Evolutionary conservation across 371 early-diverging fungal genomes (phyloP), one percentile per base, ranked within the genome.

Genomic region (Conidiobolus incongruus): DNA sequence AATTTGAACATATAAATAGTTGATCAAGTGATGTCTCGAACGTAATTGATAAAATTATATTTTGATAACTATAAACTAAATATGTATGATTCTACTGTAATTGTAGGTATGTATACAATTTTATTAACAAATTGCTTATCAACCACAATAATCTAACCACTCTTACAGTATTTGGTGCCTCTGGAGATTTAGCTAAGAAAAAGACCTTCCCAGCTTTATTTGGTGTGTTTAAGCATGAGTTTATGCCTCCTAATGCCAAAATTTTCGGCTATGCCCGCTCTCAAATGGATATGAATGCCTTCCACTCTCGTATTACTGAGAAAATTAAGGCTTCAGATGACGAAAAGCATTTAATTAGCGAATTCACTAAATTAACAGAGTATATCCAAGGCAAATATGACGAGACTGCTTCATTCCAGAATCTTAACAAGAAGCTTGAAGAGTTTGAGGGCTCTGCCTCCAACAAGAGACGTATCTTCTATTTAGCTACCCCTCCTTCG

Each of bases 151-250:
- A n/a, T n/a, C n/a, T n/a, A n/a, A n/a, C n/a, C n/a, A n/a, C n/a
- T 4, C 4, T 34, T 30, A 23, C 36, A 67, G 89, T 90, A 2
- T 66, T 90, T 34, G 91, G 91, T 19, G 91, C 91, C 23, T 86
- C 86, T 7, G 91, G 95, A 17, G 95, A 94, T 52, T 71, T 94
- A 46, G 95, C 92, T 13, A 89, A 81, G 61, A 92, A 92, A 54
- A 98, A 98, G 68, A 91, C 98, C 19, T 96, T 88, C 59, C 98
- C 98, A 13, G 91, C 97, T 0, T 72, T 95, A 12, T 98, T 73
- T 59, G 80, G 74, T 35, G 75, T 90, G 29, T 89, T 61, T 58
- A 67, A 65, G 47, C 72, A 74, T 54, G 60, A 58, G 0, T 77
- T 79, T 51, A 63, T 94, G n/a, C 84, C 87, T 13, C 57, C 63